Conservation (phyloP, 2,329 filamentous ascomycete species). For the Sarocladium strictum region DNA sequence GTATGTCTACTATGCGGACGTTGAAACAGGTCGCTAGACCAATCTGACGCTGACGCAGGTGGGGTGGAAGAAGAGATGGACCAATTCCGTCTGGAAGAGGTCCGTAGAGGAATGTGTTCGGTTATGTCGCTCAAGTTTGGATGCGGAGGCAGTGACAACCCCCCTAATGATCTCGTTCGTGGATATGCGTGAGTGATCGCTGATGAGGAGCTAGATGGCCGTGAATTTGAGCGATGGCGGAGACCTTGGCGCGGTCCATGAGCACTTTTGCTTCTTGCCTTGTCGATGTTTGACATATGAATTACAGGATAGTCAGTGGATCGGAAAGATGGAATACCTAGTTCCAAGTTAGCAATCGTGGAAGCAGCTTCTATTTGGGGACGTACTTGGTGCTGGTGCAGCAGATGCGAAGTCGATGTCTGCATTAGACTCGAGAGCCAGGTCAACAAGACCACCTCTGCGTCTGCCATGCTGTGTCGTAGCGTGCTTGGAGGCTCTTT, state of each 20-base stretch:
- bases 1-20: slow-evolving; percentile 38
- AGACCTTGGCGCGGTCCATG: background rate
- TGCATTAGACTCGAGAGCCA: background rate
- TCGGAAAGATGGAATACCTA: background rate
- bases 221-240: background rate
- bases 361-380: background rate
- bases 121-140: slow-evolving; percentile 26
- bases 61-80: slow-evolving; percentile 30
- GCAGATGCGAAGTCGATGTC: background rate
- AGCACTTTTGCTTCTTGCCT: background rate
- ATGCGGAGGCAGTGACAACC: slow-evolving; percentile 4
- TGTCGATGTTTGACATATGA: background rate
- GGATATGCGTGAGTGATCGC: slow-evolving; percentile 9
- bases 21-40: slow-evolving; percentile 33
- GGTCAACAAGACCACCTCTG: background rate
- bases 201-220: slow-evolving; percentile 8
- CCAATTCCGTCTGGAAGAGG: slow-evolving; percentile 8
- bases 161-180: slow-evolving; percentile 18
- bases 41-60: slow-evolving; percentile 30
- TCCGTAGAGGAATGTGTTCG: slow-evolving; percentile 24
- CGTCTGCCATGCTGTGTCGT: background rate
- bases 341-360: background rate
- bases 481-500: background rate
- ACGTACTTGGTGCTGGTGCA: background rate
- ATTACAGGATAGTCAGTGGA: background rate